These are phyloP conservation scores for Volvariella surrecta DNA, from an alignment of 1,284 basidiomycete species.

Conservation along the genomic window DNA sequence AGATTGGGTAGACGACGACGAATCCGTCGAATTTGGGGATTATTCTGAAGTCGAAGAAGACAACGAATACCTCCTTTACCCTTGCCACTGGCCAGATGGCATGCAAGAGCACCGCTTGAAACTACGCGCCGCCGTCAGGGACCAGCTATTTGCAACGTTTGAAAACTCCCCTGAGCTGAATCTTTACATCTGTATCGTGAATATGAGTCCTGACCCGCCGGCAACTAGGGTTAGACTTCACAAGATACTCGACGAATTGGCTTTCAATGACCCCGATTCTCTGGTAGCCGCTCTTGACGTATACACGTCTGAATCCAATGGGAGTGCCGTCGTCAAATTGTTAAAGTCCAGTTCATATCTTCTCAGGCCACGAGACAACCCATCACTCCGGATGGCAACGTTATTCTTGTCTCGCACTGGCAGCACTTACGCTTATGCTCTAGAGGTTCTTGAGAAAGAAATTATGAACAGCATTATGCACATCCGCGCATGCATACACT, in stretches of 20 bases:
- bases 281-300: constrained; percentile 47
- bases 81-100: constrained; percentile 40
- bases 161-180: not conserved
- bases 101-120: constrained; percentile 29
- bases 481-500: constrained; percentile 31
- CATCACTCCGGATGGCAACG: constrained; percentile 36
- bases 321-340: constrained; percentile 27
- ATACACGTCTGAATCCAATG: constrained; percentile 26
- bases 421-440: constrained; percentile 23
- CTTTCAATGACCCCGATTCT: constrained; percentile 40
- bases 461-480: constrained; percentile 33
- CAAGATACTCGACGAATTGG: constrained; percentile 27
- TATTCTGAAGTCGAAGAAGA: constrained; percentile 19
- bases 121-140: constrained; percentile 36
- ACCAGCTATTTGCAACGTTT: constrained; percentile 21
- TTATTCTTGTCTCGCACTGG: constrained; percentile 23
- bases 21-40: no score
- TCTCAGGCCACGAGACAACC: constrained; percentile 45
- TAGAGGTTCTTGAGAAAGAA: constrained; percentile 42
- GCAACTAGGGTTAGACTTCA: constrained; percentile 20
- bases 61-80: constrained; percentile 26
- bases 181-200: not conserved
- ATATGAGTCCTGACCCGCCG: not conserved
- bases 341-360: constrained; percentile 41
- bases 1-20: not conserved